Conservation (phyloP, 768 basidiomycete species). For the Pluteus cervinus region DNA sequence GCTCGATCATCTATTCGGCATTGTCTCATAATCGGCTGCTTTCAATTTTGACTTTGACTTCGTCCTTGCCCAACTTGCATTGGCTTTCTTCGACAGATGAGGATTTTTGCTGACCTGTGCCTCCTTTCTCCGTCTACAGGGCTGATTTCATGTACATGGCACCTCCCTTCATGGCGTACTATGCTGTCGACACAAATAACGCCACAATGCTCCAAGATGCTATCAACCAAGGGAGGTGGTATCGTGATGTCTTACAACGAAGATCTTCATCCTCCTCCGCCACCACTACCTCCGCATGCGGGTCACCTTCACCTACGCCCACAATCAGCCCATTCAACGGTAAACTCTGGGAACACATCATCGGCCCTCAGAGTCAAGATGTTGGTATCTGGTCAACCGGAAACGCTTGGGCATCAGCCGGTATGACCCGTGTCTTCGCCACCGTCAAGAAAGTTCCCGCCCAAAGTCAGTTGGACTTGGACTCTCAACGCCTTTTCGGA, state of each 20-base stretch:
- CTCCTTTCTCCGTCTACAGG: constrained; percentile 18
- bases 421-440: constrained; percentile 56
- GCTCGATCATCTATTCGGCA: too few species aligned
- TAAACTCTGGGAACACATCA: constrained; percentile 37
- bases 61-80: too few species aligned
- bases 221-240: constrained; percentile 32
- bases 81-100: too few species aligned
- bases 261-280: too few species aligned
- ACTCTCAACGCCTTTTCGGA: constrained; percentile 28
- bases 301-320: too few species aligned
- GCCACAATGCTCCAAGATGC: constrained; percentile 26
- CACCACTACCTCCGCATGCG: too few species aligned
- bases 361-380: constrained; percentile 32
- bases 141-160: constrained; percentile 48
- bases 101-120: too few species aligned
- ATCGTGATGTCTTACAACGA: constrained; percentile 31
- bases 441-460: constrained; percentile 36
- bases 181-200: constrained; percentile 32
- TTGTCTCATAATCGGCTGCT: too few species aligned
- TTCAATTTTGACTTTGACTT: too few species aligned
- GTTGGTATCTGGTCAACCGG: constrained; percentile 44
- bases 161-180: constrained; percentile 45
- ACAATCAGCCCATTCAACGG: too few species aligned
- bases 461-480: too few species aligned
- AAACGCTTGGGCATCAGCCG: constrained; percentile 71